Evolutionary conservation across 225 moss, liverwort and hornwort species (phyloP).

Genomic region (Marchantia paleacea): DNA sequence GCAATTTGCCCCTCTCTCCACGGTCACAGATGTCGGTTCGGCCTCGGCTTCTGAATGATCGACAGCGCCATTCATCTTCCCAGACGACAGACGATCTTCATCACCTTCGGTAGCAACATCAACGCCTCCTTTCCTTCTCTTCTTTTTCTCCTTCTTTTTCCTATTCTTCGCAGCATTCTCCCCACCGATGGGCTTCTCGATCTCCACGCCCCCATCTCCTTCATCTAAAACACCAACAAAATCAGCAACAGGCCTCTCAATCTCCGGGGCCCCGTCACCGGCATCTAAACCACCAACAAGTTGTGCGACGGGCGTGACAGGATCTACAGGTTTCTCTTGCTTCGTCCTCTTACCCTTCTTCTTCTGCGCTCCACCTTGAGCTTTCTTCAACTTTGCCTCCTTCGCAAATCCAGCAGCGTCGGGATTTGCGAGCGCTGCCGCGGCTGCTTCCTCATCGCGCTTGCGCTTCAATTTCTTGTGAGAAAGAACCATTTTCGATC

Average conservation of each 20-base stretch:
- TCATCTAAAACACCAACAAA: neutral
- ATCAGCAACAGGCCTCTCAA: neutral
- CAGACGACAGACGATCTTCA: slow-evolving; percentile 1
- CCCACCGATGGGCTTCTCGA: neutral
- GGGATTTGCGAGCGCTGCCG: neutral
- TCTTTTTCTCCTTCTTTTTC: slow-evolving; percentile 20
- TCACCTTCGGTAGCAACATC: neutral
- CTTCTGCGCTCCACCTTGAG: neutral
- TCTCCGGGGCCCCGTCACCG: neutral
- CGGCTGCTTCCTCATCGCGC: slow-evolving; percentile 19
- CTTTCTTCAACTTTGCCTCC: neutral
- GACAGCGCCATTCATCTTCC: slow-evolving; percentile 14
- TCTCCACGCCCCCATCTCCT: neutral
- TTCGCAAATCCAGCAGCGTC: neutral
- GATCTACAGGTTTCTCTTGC: neutral
- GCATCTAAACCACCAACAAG: too few species aligned
- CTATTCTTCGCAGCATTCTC: slow-evolving; percentile 18
- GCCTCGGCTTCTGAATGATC: slow-evolving; percentile 3
- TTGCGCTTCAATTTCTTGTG: slow-evolving; percentile 36
- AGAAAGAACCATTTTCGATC: slow-evolving; percentile 31
- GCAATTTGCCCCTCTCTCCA: neutral
- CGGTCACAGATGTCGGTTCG: slow-evolving; percentile 8
- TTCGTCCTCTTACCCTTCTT: slow-evolving; percentile 14
- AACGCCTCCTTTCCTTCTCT: neutral
- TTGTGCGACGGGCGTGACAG: neutral